Percentiles rank a stretch among this genome's conserved stretches.
These are phyloP conservation scores for Mycocentrospora acerina DNA, from an alignment of 2,329 filamentous ascomycete genomes.

Conservation along the genomic window DNA sequence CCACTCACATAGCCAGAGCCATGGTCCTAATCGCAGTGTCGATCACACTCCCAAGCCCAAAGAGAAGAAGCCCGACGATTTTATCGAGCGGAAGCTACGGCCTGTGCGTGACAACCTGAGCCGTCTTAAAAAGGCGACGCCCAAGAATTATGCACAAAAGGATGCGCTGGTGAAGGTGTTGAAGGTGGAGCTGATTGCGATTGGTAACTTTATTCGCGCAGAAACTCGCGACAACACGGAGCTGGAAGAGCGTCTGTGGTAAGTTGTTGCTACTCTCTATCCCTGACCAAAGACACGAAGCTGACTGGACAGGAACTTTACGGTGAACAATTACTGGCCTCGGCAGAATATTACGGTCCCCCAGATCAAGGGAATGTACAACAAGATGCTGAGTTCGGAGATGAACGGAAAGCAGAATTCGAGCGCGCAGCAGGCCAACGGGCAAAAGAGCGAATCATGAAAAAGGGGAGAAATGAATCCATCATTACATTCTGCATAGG, in stretches of 20 bases:
- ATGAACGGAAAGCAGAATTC: slow-evolving; percentile 27
- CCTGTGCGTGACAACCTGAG: slow-evolving; percentile 63
- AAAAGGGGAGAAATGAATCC: slow-evolving; percentile 5
- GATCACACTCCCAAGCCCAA: slow-evolving; percentile 31
- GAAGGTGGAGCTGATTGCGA: slow-evolving; percentile 61
- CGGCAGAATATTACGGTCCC: slow-evolving; percentile 30
- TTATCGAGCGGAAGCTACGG: slow-evolving; percentile 56
- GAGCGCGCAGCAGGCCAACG: slow-evolving; percentile 23
- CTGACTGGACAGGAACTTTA: slow-evolving; percentile 39
- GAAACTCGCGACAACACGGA: slow-evolving; percentile 46
- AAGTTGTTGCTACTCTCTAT: slow-evolving; percentile 26
- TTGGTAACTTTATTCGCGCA: slow-evolving; percentile 63
- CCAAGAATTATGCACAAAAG: slow-evolving; percentile 62
- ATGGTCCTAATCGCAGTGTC: slow-evolving; percentile 28
- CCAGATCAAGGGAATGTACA: slow-evolving; percentile 42
- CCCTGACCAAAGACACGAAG: neutral
- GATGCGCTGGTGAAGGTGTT: slow-evolving; percentile 64
- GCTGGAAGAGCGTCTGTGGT: slow-evolving; percentile 56
- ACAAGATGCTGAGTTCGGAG: slow-evolving; percentile 37
- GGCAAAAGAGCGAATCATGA: slow-evolving; percentile 25
- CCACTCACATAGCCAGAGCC: slow-evolving; percentile 48
- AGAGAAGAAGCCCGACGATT: slow-evolving; percentile 46
- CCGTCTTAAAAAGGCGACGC: slow-evolving; percentile 61
- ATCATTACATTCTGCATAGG: slow-evolving; percentile 11
- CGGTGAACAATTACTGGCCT: slow-evolving; percentile 43